Conservation (phyloP, 2,329 filamentous ascomycete genomes). For the Penicillium sp. region DNA sequence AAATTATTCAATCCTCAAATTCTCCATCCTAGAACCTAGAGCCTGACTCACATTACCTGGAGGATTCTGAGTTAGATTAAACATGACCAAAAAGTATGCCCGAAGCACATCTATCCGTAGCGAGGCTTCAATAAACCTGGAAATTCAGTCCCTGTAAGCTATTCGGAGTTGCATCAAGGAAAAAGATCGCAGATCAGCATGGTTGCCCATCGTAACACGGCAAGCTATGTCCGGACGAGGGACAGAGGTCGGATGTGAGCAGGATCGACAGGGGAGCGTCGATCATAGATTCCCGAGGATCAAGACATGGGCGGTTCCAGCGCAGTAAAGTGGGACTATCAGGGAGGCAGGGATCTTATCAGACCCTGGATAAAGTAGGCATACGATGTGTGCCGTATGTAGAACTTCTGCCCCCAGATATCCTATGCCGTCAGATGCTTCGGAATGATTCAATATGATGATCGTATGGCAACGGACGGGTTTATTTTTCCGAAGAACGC, state of each 20-base stretch:
- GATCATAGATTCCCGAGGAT: background rate
- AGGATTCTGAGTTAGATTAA: background rate
- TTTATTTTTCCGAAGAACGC: background rate
- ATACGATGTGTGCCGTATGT: no score
- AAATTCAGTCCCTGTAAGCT: background rate
- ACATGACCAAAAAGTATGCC: background rate
- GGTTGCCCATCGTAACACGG: conserved; percentile 7
- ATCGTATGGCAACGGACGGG: background rate
- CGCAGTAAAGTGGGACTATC: background rate
- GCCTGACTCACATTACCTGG: background rate
- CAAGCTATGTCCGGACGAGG: conserved; percentile 1
- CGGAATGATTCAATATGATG: background rate
- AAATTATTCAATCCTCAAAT: background rate
- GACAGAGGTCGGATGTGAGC: background rate
- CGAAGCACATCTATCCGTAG: background rate
- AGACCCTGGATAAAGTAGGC: background rate
- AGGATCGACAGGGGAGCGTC: background rate
- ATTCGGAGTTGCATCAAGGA: background rate
- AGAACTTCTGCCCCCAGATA: no score
- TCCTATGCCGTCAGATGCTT: background rate
- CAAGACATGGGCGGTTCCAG: background rate
- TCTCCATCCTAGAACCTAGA: background rate
- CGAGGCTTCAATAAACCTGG: background rate
- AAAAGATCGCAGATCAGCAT: background rate
- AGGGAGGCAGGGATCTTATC: background rate